Evolutionary conservation across 169 alveolate genomes (phyloP), one percentile per base, ranked within the genome.

Genomic region (Sarcocystis neurona): DNA sequence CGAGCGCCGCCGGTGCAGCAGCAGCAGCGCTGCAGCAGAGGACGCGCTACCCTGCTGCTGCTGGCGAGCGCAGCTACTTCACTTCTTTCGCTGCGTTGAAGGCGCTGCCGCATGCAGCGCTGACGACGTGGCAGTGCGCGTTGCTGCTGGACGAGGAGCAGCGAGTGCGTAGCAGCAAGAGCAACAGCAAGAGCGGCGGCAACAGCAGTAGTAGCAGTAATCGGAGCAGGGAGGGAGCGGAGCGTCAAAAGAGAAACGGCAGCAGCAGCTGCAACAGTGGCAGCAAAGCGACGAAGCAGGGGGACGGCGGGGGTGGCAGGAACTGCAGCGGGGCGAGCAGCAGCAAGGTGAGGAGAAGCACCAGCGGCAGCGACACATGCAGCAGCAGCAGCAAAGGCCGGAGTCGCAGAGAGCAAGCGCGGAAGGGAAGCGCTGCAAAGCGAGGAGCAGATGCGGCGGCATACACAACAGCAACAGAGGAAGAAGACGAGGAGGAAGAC

Each of bases 311-410:
- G n/a, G n/a, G n/a, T n/a, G n/a, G n/a, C n/a, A n/a, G n/a, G n/a
- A n/a, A n/a, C n/a, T n/a, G n/a, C n/a, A n/a, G n/a, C n/a, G n/a
- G n/a, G n/a, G 18, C 50, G 2, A 15, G 79, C 43, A 34, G 79
- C 79, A 68, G 79, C 79, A 68, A 20, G 30, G 20, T 53, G 63
- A 10, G 20, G 10, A 20, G 30, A 53, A 12, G 84, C 84, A 75
- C 63, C 84, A 37, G 58, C 84, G 44, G 50, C 85, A 78, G 47
- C 72, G 2, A 70, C 85, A 46, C 72, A 66, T 27, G 85, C 85
- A 78, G 85, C 85, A 78, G 85, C 84, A 75, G 37, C 63, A 43
- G 84, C 37, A 6, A 39, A n/a, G n/a, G n/a, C n/a, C n/a, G n/a
- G n/a, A n/a, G n/a, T n/a, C n/a, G n/a, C n/a, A n/a, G n/a, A n/a